These are phyloP conservation scores for Ophiostoma quercus DNA, from an alignment of 2,329 filamentous ascomycete genomes.

Conservation along the genomic window DNA sequence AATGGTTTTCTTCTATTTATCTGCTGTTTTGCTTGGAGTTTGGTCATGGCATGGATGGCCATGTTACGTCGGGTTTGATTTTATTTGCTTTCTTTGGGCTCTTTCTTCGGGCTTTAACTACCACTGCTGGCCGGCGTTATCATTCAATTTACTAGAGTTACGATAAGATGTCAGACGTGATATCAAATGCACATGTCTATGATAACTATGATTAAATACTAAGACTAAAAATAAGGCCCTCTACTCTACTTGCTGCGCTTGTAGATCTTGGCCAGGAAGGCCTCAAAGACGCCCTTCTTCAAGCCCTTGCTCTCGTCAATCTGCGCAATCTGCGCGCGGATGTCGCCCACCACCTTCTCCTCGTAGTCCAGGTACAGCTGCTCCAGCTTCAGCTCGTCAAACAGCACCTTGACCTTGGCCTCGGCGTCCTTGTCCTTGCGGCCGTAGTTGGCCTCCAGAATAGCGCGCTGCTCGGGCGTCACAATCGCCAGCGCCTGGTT, in stretches of 20 bases:
- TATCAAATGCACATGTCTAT: too few relatives aligned
- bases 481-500: slow-evolving; percentile 84
- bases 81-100: too few relatives aligned
- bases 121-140: too few relatives aligned
- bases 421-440: slow-evolving; percentile 81
- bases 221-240: too few relatives aligned
- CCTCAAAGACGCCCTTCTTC: slow-evolving; percentile 80
- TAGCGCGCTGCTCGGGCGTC: slow-evolving; percentile 76
- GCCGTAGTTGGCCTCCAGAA: slow-evolving; percentile 91
- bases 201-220: too few relatives aligned
- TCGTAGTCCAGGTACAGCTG: slow-evolving; percentile 83
- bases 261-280: slow-evolving; percentile 94
- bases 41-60: too few relatives aligned
- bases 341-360: slow-evolving; percentile 75
- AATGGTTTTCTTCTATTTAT: too few relatives aligned
- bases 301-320: slow-evolving; percentile 83
- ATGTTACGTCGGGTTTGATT: too few relatives aligned
- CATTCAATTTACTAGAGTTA: too few relatives aligned
- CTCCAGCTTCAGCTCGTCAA: slow-evolving; percentile 78
- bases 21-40: too few relatives aligned
- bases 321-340: slow-evolving; percentile 67
- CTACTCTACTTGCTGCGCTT: slow-evolving; percentile 80
- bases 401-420: slow-evolving; percentile 81
- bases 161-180: too few relatives aligned
- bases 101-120: too few relatives aligned